Conservation (phyloP, 257 asterid species). For the Solanum stenotomum region DNA sequence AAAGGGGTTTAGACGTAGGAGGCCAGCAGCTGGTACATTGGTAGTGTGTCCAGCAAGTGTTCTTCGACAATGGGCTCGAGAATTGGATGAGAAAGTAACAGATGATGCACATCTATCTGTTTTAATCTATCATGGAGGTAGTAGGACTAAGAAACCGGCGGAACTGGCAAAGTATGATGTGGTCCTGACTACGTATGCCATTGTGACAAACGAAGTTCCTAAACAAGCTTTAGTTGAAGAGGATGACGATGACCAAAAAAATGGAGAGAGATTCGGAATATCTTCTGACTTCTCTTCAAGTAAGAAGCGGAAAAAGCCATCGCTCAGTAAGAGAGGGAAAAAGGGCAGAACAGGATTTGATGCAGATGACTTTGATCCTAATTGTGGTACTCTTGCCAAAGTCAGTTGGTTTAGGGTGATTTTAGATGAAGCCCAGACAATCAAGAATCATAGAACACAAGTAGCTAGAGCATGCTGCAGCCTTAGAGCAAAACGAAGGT, state of each 20-base stretch:
- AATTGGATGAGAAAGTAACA: slow-evolving; percentile 77
- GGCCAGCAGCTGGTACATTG: slow-evolving; percentile 89
- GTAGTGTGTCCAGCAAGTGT: slow-evolving; percentile 99
- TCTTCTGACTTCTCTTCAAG: slow-evolving; percentile 59
- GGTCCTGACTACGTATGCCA: slow-evolving; percentile 89
- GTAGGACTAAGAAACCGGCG: slow-evolving; percentile 62
- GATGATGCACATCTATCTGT: slow-evolving; percentile 41
- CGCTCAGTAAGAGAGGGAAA: slow-evolving; percentile 51
- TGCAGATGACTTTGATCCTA: slow-evolving; percentile 44
- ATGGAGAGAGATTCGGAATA: slow-evolving; percentile 57
- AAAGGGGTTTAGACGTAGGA: slow-evolving; percentile 44
- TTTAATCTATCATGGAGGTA: slow-evolving; percentile 83
- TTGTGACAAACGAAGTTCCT: slow-evolving; percentile 90
- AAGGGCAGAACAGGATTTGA: slow-evolving; percentile 57
- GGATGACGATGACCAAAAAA: slow-evolving; percentile 65
- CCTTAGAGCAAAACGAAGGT: slow-evolving; percentile 93
- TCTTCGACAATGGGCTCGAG: slow-evolving; percentile 92
- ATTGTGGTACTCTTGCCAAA: slow-evolving; percentile 72
- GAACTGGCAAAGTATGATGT: slow-evolving; percentile 71
- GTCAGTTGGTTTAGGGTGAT: slow-evolving; percentile 96
- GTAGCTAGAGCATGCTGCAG: slow-evolving; percentile 98
- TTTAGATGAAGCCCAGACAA: slow-evolving; percentile 94
- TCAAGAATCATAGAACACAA: slow-evolving; percentile 93
- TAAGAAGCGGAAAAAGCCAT: slow-evolving; percentile 52
- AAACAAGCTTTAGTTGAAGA: slow-evolving; percentile 82